phyloP scores from a whole-genome alignment of 1,139 yeast genomes.

The Magnusiomyces starmeri region DNA sequence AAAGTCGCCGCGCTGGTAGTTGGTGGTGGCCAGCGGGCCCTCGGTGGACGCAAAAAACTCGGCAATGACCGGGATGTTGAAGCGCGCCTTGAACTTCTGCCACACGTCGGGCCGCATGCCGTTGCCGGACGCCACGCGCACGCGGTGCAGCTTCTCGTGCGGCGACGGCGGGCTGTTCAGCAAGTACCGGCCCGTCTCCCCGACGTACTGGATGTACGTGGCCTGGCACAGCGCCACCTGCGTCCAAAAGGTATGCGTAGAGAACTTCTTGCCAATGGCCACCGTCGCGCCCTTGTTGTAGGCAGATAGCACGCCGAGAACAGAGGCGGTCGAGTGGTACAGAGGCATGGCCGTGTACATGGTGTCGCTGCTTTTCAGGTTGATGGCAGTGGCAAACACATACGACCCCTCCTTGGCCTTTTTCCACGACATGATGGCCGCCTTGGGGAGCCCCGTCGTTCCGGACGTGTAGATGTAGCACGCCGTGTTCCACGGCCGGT shows the following conservation, averaged over 20 bases:
- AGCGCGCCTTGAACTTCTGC: constrained; percentile 69
- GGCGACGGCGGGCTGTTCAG: constrained; percentile 58
- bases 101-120: constrained; percentile 93
- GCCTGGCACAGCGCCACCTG: constrained; percentile 68
- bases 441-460: constrained; percentile 91
- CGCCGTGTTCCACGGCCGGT: constrained; percentile 42
- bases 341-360: constrained; percentile 93
- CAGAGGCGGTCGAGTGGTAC: constrained; percentile 90
- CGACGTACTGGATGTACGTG: constrained; percentile 87
- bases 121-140: constrained; percentile 78
- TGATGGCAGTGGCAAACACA: constrained; percentile 64
- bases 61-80: constrained; percentile 68
- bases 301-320: constrained; percentile 75
- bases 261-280: constrained; percentile 74
- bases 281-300: constrained; percentile 60
- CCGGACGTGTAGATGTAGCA: constrained; percentile 87
- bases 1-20: constrained; percentile 65
- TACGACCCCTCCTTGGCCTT: constrained; percentile 64
- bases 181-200: constrained; percentile 88
- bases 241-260: constrained; percentile 84
- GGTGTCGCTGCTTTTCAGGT: constrained; percentile 47
- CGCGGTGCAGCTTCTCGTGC: constrained; percentile 61
- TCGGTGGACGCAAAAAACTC: constrained; percentile 96
- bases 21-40: constrained; percentile 85
- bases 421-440: constrained; percentile 91